phyloP scores from a whole-genome alignment of 257 asterid species.

The Craterostigma plantagineum region DNA sequence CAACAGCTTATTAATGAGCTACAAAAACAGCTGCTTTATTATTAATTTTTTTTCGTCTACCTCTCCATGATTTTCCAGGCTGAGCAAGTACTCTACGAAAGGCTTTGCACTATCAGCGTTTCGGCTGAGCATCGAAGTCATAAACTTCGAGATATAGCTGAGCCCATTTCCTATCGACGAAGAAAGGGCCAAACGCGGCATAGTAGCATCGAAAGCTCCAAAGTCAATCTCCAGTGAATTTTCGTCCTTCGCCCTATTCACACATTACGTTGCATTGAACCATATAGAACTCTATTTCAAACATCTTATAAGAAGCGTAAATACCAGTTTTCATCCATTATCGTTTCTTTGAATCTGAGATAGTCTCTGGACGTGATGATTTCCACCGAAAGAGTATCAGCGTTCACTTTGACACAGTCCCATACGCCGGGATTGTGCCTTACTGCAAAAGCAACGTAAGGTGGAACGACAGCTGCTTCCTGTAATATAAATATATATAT shows the following conservation, averaged over 20 bases:
- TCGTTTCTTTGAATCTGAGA: conserved; percentile 72
- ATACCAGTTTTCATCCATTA: conserved; percentile 60
- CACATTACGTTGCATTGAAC: neutral
- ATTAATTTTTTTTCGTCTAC: conserved; percentile 23
- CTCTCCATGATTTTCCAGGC: conserved; percentile 60
- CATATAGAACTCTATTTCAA: neutral
- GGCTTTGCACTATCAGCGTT: conserved; percentile 30
- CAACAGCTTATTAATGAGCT: no score
- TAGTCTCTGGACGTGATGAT: conserved; percentile 55
- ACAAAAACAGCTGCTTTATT: no score
- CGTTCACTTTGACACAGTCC: conserved; percentile 76
- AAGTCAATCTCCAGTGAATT: conserved; percentile 74
- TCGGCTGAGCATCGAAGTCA: conserved; percentile 40
- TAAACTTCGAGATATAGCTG: conserved; percentile 48
- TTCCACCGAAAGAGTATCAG: conserved; percentile 68
- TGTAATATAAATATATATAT: no score
- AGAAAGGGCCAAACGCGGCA: conserved; percentile 49
- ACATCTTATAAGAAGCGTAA: neutral
- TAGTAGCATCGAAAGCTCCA: conserved; percentile 59
- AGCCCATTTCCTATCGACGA: conserved; percentile 79
- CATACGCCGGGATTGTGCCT: conserved; percentile 84
- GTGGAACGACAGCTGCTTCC: conserved; percentile 96
- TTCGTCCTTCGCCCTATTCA: conserved; percentile 89
- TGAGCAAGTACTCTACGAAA: conserved; percentile 59
- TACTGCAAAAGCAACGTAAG: conserved; percentile 56